These are phyloP conservation scores for Mitosporidium daphniae DNA, from an alignment of 371 early-diverging fungal species.

Conservation along the genomic window DNA sequence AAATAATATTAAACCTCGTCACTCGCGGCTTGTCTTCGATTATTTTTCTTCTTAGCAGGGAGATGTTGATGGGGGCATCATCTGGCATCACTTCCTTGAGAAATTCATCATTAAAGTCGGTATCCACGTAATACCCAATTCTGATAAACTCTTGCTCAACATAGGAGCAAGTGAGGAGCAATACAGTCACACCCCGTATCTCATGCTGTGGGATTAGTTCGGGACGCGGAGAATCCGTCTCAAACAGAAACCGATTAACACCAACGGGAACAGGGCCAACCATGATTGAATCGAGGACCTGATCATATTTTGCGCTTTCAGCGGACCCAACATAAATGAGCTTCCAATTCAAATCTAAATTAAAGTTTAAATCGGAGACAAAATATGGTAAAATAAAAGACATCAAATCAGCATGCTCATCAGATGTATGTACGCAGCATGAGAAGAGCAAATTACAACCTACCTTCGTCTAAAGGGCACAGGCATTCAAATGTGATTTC, in stretches of 20 bases:
- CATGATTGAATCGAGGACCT: slow-evolving; percentile 57
- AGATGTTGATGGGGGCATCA: no score
- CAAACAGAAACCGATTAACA: slow-evolving; percentile 51
- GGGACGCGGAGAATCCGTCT: slow-evolving; percentile 4
- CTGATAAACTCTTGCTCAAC: slow-evolving; percentile 52
- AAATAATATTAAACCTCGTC: slow-evolving; percentile 31
- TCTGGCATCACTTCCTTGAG: no score
- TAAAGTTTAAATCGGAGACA: slow-evolving; percentile 1
- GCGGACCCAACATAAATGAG: slow-evolving; percentile 66
- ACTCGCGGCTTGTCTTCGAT: slow-evolving; percentile 69
- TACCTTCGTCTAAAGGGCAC: slow-evolving; percentile 43
- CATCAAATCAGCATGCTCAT: no score
- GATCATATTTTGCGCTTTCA: slow-evolving; percentile 36
- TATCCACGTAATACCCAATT: slow-evolving; percentile 76
- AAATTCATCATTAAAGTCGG: slow-evolving; percentile 39
- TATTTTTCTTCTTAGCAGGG: slow-evolving; percentile 33
- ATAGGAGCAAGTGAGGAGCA: slow-evolving; percentile 51
- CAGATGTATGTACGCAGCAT: background rate
- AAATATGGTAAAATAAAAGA: slow-evolving; percentile 1
- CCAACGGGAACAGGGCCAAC: slow-evolving; percentile 90
- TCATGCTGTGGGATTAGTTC: slow-evolving; percentile 19
- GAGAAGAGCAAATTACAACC: slow-evolving; percentile 2
- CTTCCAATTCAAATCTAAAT: slow-evolving; percentile 63
- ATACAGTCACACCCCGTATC: slow-evolving; percentile 43
- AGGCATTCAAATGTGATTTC: slow-evolving; percentile 85